phyloP scores from a whole-genome alignment of 2,329 filamentous ascomycete species.

The Bipolaris sorokiniana region DNA sequence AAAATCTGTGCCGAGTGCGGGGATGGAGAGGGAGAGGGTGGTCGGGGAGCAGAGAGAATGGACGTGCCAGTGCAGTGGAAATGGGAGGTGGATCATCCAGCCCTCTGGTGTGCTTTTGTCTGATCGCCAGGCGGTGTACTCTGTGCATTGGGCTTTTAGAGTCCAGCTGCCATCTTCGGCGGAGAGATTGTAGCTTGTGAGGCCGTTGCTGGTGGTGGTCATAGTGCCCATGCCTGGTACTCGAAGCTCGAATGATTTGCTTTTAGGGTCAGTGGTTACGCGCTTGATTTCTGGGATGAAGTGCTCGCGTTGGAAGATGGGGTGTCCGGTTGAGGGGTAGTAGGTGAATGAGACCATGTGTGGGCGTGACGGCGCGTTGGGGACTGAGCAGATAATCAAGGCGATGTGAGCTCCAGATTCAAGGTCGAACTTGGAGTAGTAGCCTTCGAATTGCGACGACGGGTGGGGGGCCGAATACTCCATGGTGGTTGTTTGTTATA shows the following conservation, averaged over 20 bases:
- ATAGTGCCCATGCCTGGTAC: constrained; percentile 51
- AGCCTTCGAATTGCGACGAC: constrained; percentile 55
- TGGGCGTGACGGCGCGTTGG: constrained; percentile 47
- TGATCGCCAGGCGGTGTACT: constrained; percentile 49
- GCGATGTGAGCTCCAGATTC: constrained; percentile 55
- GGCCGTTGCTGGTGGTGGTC: constrained; percentile 44
- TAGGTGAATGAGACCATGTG: constrained; percentile 60
- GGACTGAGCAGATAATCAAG: constrained; percentile 56
- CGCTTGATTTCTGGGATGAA: constrained; percentile 52
- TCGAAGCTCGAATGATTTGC: constrained; percentile 50
- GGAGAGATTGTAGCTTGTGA: constrained; percentile 45
- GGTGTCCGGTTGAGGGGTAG: constrained; percentile 45
- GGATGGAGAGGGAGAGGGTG: constrained; percentile 50
- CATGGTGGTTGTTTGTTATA: constrained; percentile 30
- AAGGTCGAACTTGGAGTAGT: constrained; percentile 58
- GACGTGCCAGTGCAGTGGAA: constrained; percentile 61
- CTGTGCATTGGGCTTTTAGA: constrained; percentile 50
- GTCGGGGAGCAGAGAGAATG: constrained; percentile 53
- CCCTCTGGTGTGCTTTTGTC: constrained; percentile 53
- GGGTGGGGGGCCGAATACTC: constrained; percentile 54
- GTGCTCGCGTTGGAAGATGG: constrained; percentile 52
- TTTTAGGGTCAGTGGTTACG: constrained; percentile 28
- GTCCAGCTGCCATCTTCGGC: constrained; percentile 42
- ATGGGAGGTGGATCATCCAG: constrained; percentile 53
- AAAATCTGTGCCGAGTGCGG: constrained; percentile 30